phyloP scores from a whole-genome alignment of 805 yeast genomes.

The Kodamaea neixiangensis region DNA sequence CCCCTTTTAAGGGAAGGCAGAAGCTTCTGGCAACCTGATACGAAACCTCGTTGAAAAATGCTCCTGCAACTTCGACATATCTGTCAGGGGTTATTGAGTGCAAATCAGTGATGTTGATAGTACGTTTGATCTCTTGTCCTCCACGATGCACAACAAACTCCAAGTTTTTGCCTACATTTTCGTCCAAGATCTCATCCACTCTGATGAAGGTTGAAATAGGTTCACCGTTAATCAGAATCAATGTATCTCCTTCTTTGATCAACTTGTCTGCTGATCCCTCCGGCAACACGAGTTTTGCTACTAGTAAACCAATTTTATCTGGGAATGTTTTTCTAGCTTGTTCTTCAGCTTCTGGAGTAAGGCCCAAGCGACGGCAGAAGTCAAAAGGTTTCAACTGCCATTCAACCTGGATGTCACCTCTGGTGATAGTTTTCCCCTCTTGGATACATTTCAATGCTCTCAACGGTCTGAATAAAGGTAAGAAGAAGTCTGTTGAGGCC shows the following conservation, averaged over 20 bases:
- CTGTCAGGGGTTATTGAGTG: conserved; percentile 82
- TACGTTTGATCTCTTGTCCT: conserved; percentile 55
- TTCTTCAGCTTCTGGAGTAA: conserved; percentile 72
- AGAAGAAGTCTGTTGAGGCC: conserved; percentile 89
- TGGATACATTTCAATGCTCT: conserved; percentile 82
- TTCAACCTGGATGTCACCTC: conserved; percentile 92
- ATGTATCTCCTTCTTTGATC: conserved; percentile 82
- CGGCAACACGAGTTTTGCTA: conserved; percentile 79
- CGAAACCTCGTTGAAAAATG: conserved; percentile 79
- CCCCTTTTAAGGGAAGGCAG: conserved; percentile 84
- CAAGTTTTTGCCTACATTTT: conserved; percentile 54
- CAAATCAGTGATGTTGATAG: conserved; percentile 66
- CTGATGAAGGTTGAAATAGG: conserved; percentile 68
- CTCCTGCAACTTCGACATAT: conserved; percentile 82
- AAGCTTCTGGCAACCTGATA: conserved; percentile 87
- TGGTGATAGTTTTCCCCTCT: conserved; percentile 55
- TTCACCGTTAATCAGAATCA: conserved; percentile 69
- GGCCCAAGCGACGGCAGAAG: conserved; percentile 85
- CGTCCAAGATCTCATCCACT: conserved; percentile 83
- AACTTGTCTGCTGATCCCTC: conserved; percentile 78
- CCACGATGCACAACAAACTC: conserved; percentile 64
- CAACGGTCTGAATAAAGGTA: conserved; percentile 80
- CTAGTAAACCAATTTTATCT: conserved; percentile 73
- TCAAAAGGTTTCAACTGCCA: conserved; percentile 88
- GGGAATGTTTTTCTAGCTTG: conserved; percentile 71